These are phyloP conservation scores for Dipodascopsis uninucleata DNA, from an alignment of 805 yeast genomes.

Conservation along the genomic window DNA sequence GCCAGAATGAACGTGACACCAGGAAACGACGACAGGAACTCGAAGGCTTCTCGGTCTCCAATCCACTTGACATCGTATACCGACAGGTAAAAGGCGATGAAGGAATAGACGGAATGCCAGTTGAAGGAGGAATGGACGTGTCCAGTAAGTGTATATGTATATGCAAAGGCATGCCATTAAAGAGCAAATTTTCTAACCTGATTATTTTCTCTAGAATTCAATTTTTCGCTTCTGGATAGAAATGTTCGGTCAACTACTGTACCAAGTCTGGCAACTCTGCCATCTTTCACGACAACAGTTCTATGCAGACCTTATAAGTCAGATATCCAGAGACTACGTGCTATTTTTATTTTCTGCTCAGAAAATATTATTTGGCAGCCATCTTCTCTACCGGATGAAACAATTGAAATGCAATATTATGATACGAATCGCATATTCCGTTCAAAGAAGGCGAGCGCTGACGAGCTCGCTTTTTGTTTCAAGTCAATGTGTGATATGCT, in stretches of 20 bases:
- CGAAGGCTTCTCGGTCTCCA: slow-evolving; percentile 61
- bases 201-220: slow-evolving; percentile 11
- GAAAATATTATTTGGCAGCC: slow-evolving; percentile 52
- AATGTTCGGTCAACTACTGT: slow-evolving; percentile 17
- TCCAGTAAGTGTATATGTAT: slow-evolving; percentile 1
- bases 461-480: slow-evolving; percentile 74
- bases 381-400: slow-evolving; percentile 20
- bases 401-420: slow-evolving; percentile 28
- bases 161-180: no score
- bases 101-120: slow-evolving; percentile 26
- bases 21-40: slow-evolving; percentile 59
- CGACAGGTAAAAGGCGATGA: slow-evolving; percentile 30
- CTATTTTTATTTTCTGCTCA: slow-evolving; percentile 58
- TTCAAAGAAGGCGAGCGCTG: slow-evolving; percentile 56
- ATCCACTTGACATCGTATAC: slow-evolving; percentile 42
- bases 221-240: slow-evolving; percentile 20
- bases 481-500: slow-evolving; percentile 66
- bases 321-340: slow-evolving; percentile 60
- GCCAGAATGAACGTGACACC: slow-evolving; percentile 61
- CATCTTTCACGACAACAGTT: slow-evolving; percentile 52
- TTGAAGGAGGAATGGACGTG: slow-evolving; percentile 20
- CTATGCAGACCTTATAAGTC: slow-evolving; percentile 52
- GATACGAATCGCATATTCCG: slow-evolving; percentile 35
- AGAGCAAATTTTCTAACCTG: not conserved
- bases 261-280: slow-evolving; percentile 43